Evolutionary conservation across 1,284 basidiomycete genomes (phyloP).

Genomic region (Gymnopus androsaceus): DNA sequence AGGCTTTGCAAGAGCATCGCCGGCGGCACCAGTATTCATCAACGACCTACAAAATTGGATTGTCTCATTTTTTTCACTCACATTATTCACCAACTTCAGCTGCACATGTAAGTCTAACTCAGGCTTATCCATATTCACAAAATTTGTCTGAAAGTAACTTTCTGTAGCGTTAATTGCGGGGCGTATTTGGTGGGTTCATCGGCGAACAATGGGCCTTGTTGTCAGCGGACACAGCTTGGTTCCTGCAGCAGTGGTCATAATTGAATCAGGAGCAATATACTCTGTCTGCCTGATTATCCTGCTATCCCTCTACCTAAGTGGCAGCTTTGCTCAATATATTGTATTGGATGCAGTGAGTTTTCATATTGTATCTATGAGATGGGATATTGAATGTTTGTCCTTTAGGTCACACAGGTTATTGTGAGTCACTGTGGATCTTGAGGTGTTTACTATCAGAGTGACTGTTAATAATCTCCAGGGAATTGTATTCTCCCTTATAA

Average conservation of each 20-base stretch:
- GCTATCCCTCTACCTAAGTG: background rate
- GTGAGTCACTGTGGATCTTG: background rate
- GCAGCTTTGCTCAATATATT: background rate
- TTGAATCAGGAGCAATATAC: background rate
- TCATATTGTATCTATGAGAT: background rate
- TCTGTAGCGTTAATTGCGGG: background rate
- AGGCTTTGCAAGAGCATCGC: background rate
- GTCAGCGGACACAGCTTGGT: background rate
- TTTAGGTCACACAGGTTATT: background rate
- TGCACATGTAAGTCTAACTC: background rate
- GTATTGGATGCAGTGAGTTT: background rate
- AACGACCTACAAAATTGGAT: background rate
- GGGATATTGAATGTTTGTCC: background rate
- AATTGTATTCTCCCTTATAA: background rate
- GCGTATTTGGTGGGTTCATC: background rate
- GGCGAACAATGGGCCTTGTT: background rate
- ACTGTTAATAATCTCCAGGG: background rate
- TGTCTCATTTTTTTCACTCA: constrained; percentile 2
- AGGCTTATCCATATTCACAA: background rate
- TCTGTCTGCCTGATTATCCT: background rate
- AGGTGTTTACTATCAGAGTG: too few species aligned
- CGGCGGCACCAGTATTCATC: background rate
- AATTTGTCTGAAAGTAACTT: background rate
- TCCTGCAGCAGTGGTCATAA: background rate
- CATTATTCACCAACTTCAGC: background rate